These are phyloP conservation scores for Xylaria multiplex DNA, from an alignment of 2,329 filamentous ascomycete species.

Conservation along the genomic window DNA sequence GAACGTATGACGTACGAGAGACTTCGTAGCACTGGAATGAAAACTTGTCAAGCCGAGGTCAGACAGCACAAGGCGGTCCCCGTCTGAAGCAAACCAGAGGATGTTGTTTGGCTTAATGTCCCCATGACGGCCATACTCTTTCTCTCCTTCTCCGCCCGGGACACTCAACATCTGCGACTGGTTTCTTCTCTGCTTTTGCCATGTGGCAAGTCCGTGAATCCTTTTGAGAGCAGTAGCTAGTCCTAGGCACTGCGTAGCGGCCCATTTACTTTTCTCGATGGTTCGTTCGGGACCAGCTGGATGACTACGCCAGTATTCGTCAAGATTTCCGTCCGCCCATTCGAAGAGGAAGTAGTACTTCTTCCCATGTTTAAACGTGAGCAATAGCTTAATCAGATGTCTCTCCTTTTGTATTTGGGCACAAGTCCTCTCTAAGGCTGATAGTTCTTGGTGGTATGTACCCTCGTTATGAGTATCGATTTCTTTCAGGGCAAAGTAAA, in stretches of 20 bases:
- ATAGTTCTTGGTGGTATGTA: slow-evolving; percentile 12
- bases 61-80: slow-evolving; percentile 15
- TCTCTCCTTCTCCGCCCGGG: background rate
- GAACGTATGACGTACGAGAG: slow-evolving; percentile 5
- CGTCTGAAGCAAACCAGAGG: slow-evolving; percentile 15
- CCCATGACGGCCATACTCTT: slow-evolving; percentile 19
- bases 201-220: slow-evolving; percentile 20
- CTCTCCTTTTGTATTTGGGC: slow-evolving; percentile 14
- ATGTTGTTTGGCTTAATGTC: slow-evolving; percentile 25
- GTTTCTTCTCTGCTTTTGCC: slow-evolving; percentile 5
- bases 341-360: slow-evolving; percentile 26
- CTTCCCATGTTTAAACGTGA: slow-evolving; percentile 15
- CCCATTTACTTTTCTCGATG: slow-evolving; percentile 4
- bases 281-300: background rate
- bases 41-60: slow-evolving; percentile 21
- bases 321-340: slow-evolving; percentile 20
- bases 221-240: slow-evolving; percentile 16
- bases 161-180: background rate
- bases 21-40: slow-evolving; percentile 19
- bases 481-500: slow-evolving; percentile 19
- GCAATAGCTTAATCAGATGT: slow-evolving; percentile 20
- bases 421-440: slow-evolving; percentile 5
- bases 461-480: slow-evolving; percentile 9
- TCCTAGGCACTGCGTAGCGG: slow-evolving; percentile 11
- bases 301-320: slow-evolving; percentile 13